These are phyloP conservation scores for Herpetomonas tarakana DNA, from an alignment of 208 protist genomes.

Conservation along the genomic window DNA sequence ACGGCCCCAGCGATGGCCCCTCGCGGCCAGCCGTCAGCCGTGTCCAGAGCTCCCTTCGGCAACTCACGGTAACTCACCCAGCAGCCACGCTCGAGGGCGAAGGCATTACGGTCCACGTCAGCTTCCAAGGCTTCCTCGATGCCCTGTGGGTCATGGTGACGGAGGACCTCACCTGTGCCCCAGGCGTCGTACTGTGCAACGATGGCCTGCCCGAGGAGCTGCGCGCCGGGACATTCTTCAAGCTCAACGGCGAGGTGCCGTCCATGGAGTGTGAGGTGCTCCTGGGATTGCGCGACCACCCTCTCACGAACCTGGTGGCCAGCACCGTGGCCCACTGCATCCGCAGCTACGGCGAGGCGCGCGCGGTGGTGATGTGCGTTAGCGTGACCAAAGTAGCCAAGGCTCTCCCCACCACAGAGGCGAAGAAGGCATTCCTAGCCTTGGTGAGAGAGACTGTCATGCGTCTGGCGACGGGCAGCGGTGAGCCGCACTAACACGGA, in stretches of 20 bases:
- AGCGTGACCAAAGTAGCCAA: conserved; percentile 51
- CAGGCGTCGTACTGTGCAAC: conserved; percentile 67
- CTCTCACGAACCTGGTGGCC: conserved; percentile 68
- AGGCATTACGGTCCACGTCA: conserved; percentile 33
- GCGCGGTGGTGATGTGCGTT: conserved; percentile 64
- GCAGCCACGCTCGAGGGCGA: not conserved
- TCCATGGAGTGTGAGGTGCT: conserved; percentile 50
- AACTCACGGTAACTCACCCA: not conserved
- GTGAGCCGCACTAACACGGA: not conserved
- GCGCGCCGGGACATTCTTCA: conserved; percentile 14
- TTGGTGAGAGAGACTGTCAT: conserved; percentile 30
- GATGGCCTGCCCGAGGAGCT: conserved; percentile 14
- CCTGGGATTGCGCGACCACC: conserved; percentile 74
- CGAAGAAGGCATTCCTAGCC: conserved; percentile 39
- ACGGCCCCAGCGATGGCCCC: too few species aligned
- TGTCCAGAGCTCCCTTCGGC: not conserved
- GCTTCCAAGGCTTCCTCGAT: conserved; percentile 65
- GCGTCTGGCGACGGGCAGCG: conserved; percentile 16
- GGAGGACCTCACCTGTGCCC: conserved; percentile 59
- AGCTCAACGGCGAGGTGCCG: conserved; percentile 35
- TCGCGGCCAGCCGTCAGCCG: too few species aligned
- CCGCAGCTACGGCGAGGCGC: conserved; percentile 32
- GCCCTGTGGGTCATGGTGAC: conserved; percentile 64
- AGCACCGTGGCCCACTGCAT: conserved; percentile 50
- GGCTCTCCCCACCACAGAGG: conserved; percentile 20